phyloP scores from a whole-genome alignment of 805 yeast species.

The Cyberlindnera mycetangii region DNA sequence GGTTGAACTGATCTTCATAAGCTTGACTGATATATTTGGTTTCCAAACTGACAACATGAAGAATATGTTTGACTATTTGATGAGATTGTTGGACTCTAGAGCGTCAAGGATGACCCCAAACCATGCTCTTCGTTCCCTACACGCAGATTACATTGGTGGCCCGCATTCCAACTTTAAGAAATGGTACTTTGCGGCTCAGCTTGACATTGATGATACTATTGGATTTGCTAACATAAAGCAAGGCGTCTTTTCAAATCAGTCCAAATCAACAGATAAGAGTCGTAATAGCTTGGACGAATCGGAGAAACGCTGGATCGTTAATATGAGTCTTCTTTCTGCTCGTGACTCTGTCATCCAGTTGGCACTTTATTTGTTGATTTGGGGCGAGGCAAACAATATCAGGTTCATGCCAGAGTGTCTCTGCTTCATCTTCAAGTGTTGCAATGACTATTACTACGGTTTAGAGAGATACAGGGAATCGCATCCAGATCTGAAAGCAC shows the following conservation, averaged over 20 bases:
- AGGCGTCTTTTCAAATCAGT: neutral
- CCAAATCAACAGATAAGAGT: neutral
- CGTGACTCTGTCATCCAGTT: slow-evolving; percentile 60
- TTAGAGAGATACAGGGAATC: slow-evolving; percentile 35
- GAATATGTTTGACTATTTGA: slow-evolving; percentile 64
- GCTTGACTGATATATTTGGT: slow-evolving; percentile 55
- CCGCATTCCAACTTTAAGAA: slow-evolving; percentile 62
- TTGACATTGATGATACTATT: slow-evolving; percentile 55
- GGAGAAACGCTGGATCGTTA: slow-evolving; percentile 47
- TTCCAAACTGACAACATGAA: slow-evolving; percentile 64
- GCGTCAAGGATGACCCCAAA: slow-evolving; percentile 60
- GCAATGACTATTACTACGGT: slow-evolving; percentile 61
- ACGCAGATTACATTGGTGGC: slow-evolving; percentile 77
- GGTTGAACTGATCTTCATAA: slow-evolving; percentile 54
- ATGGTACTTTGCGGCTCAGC: slow-evolving; percentile 75
- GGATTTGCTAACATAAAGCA: slow-evolving; percentile 33
- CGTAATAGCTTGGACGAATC: slow-evolving; percentile 37
- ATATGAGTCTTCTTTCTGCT: slow-evolving; percentile 48
- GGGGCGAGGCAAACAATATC: slow-evolving; percentile 90
- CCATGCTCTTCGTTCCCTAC: slow-evolving; percentile 56
- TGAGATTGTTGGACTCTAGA: slow-evolving; percentile 63
- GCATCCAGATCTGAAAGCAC: slow-evolving; percentile 31
- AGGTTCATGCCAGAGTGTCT: slow-evolving; percentile 89
- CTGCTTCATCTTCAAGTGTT: slow-evolving; percentile 81
- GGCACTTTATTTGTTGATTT: slow-evolving; percentile 66